Evolutionary conservation across 306 rosid genomes (phyloP), one percentile per base, ranked within the genome.

Genomic region (Herpetospermum pedunculosum): DNA sequence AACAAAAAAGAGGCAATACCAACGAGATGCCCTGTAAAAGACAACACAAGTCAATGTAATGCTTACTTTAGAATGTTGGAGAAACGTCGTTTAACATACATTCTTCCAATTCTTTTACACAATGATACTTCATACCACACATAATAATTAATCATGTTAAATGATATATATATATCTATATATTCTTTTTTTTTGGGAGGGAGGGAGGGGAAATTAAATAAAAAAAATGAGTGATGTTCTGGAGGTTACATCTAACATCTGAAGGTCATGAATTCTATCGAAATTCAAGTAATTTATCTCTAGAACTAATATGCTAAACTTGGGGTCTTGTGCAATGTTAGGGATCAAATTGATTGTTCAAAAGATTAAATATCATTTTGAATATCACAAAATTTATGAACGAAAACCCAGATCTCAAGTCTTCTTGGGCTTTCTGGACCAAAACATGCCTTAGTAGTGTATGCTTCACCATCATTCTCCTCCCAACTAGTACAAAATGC

Each of bases 11-110:
- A 94, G 60, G 90, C 77, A 79, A 77, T 82, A 89, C 99, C 96
- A 94, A 44, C 99, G 99, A 2, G 99, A 94, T 69, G 78, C 90
- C 97, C 99, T 94, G 74, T 49, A 79, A 76, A 80, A 76, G 55
- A 80, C 77, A 83, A 77, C 23, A 85, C 3, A 81, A 73, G 75
- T 26, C 44, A 8, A 70, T 72, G 35, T 76, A 73, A 73, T 23
- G 72, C 18, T 30, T 57, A 30, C 50, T 62, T 44, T 28, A 53
- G 65, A 40, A 38, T 38, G 50, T 13, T 65, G 50, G 50, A 65
- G 35, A 44, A 65, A 65, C 34, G 9, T 38, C n/a, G 21, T 65
- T 21, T 23, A 65, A 23, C n/a, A 40, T 38, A 13, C 49, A 65
- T 65, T 65, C 50, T 65, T 40, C 72, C n/a, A n/a, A n/a, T n/a